These are phyloP conservation scores for Solanum infundibuliforme DNA, from an alignment of 257 asterid genomes.

Conservation along the genomic window DNA sequence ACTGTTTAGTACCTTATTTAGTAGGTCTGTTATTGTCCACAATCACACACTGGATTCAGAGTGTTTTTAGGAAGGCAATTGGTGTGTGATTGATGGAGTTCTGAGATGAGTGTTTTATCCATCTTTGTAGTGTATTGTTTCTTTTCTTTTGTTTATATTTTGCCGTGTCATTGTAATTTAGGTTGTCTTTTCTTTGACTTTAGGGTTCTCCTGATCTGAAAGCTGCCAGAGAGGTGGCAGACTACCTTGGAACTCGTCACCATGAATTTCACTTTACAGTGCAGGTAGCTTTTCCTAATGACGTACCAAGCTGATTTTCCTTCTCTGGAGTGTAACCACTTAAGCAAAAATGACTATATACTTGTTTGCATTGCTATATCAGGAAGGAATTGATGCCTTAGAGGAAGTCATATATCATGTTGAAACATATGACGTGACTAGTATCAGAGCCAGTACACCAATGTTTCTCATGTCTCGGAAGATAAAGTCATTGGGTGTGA, in stretches of 20 bases:
- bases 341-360: background rate
- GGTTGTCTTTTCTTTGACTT: background rate
- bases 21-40: background rate
- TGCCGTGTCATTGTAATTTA: background rate
- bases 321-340: background rate
- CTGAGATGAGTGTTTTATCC: background rate
- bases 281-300: constrained; percentile 43
- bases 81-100: background rate
- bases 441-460: constrained; percentile 91
- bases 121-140: background rate
- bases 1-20: background rate
- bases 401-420: constrained; percentile 91
- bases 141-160: background rate
- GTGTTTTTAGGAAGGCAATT: background rate
- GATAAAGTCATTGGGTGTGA: constrained; percentile 89
- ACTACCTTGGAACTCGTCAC: constrained; percentile 90
- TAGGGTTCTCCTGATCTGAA: constrained; percentile 94
- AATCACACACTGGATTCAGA: background rate
- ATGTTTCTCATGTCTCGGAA: constrained; percentile 32
- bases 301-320: background rate
- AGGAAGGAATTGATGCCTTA: constrained; percentile 98
- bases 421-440: constrained; percentile 98
- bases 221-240: constrained; percentile 98
- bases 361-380: constrained; percentile 8
- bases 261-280: constrained; percentile 93